Evolutionary conservation across 345 rosid species (phyloP).

Genomic region (Anastatica hierochuntica): DNA sequence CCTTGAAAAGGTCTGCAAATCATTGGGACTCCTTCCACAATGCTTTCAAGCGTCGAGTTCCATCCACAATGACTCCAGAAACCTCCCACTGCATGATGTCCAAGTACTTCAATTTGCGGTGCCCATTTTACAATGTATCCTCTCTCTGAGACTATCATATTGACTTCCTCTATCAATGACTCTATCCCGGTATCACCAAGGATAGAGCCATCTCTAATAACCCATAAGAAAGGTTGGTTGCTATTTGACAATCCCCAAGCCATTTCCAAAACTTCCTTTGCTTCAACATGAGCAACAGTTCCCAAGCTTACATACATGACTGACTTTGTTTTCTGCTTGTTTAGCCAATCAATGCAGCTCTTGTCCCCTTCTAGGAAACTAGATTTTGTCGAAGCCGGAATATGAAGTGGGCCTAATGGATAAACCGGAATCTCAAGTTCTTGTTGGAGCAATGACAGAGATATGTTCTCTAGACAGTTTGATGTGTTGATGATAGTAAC

Average conservation of each 20-base stretch:
- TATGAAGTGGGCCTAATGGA: constrained; percentile 17
- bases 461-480: constrained; percentile 6
- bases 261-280: constrained; percentile 36
- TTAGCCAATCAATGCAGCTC: constrained; percentile 39
- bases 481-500: background rate
- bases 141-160: constrained; percentile 18
- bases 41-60: no score
- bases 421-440: background rate
- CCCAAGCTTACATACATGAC: constrained; percentile 57
- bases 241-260: constrained; percentile 36
- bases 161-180: constrained; percentile 24
- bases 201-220: constrained; percentile 30
- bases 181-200: no score
- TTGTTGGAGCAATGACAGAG: constrained; percentile 5
- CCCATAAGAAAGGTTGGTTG: constrained; percentile 56
- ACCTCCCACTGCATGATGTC: constrained; percentile 41
- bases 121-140: constrained; percentile 54
- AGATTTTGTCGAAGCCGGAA: background rate
- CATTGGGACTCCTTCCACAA: constrained; percentile 27
- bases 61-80: constrained; percentile 27
- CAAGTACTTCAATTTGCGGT: constrained; percentile 41
- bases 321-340: constrained; percentile 28
- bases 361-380: constrained; percentile 24
- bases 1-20: constrained; percentile 25
- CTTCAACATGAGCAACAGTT: constrained; percentile 29